Conservation (phyloP, 2,329 filamentous ascomycete genomes). For the Ophiostoma australiae region DNA sequence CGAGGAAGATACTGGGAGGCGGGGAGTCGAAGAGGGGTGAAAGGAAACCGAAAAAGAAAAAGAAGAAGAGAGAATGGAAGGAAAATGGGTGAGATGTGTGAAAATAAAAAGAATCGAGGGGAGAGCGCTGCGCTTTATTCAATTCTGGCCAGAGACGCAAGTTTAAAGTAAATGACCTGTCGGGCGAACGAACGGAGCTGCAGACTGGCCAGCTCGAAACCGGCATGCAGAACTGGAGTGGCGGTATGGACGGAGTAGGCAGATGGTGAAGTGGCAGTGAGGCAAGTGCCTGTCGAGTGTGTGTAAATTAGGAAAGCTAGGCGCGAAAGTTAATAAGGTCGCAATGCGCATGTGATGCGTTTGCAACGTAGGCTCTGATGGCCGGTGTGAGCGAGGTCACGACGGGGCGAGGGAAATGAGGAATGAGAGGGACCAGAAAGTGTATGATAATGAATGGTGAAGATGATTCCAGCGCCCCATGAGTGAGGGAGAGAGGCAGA, state of each 20-base stretch:
- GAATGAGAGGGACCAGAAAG: not conserved
- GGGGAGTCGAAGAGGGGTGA: not conserved
- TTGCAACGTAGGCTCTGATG: not conserved
- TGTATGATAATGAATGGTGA: not conserved
- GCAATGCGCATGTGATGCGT: too few relatives aligned
- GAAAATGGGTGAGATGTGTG: not conserved
- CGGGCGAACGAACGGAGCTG: not conserved
- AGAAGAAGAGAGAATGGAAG: not conserved
- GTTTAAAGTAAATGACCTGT: not conserved
- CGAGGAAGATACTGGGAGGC: too few relatives aligned
- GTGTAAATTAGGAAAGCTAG: not conserved
- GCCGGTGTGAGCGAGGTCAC: not conserved
- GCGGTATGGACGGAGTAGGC: conserved; percentile 6
- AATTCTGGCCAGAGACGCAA: not conserved
- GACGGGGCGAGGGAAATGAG: not conserved
- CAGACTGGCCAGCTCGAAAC: not conserved
- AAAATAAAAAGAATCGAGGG: not conserved
- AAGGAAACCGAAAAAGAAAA: not conserved
- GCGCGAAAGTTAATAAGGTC: not conserved
- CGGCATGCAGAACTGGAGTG: not conserved
- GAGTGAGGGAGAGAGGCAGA: not conserved
- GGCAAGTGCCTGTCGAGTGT: not conserved
- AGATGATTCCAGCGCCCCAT: not conserved
- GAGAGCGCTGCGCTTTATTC: not conserved
- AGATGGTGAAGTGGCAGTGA: not conserved